A percentile compares a stretch with the other conserved stretches of the same genome.
Evolutionary conservation across 768 basidiomycete genomes (phyloP).

Genomic region (Naematelia aurantialba): DNA sequence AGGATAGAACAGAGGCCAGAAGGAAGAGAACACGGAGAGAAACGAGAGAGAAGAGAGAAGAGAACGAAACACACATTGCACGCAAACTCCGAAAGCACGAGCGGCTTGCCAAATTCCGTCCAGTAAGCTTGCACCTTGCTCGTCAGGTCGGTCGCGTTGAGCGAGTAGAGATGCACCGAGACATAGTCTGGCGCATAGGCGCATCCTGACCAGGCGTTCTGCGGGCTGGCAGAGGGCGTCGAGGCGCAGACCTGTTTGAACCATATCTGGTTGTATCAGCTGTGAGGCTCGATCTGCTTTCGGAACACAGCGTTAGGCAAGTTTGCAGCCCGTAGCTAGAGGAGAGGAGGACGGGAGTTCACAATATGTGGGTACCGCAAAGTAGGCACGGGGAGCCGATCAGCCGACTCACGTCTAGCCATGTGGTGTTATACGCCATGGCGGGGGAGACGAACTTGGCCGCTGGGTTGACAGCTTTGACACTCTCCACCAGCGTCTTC

Average conservation of each 20-base stretch:
- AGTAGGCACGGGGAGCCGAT: too few relatives aligned
- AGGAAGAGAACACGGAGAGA: too few relatives aligned
- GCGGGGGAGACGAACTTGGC: slow-evolving; percentile 24
- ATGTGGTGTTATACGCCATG: slow-evolving; percentile 20
- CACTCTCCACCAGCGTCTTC: slow-evolving; percentile 11
- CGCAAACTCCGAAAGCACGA: slow-evolving; percentile 25
- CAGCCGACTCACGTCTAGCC: slow-evolving; percentile 22
- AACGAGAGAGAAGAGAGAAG: slow-evolving; percentile 11
- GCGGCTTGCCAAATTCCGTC: slow-evolving; percentile 10
- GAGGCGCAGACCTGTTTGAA: neutral
- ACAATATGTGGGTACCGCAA: too few relatives aligned
- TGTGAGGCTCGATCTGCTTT: too few relatives aligned
- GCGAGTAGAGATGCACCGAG: slow-evolving; percentile 15
- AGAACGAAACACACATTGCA: too few relatives aligned
- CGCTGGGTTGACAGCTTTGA: slow-evolving; percentile 11
- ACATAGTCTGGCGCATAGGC: slow-evolving; percentile 20
- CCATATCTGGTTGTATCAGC: too few relatives aligned
- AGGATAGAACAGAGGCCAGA: too few relatives aligned
- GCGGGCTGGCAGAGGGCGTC: neutral
- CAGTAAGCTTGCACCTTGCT: slow-evolving; percentile 10
- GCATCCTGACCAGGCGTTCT: slow-evolving; percentile 1
- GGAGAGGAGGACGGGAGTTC: too few relatives aligned
- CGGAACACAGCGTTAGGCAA: too few relatives aligned
- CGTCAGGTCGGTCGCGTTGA: slow-evolving; percentile 11
- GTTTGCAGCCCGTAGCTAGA: too few relatives aligned